phyloP scores from a whole-genome alignment of 2,329 filamentous ascomycete genomes.

The Alternaria sp. region DNA sequence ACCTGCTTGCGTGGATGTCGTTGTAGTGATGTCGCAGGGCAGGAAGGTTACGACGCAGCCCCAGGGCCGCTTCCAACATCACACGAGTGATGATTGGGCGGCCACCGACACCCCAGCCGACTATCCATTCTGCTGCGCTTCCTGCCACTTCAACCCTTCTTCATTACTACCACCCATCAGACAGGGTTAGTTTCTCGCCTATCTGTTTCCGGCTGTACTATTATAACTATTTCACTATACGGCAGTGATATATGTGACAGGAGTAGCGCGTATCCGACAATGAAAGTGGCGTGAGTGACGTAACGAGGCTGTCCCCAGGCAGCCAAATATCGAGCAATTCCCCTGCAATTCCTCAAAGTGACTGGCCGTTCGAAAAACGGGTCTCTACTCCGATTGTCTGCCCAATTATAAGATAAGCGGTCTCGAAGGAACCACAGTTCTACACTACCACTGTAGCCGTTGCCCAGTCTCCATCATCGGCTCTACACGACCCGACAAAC shows the following conservation, averaged over 20 bases:
- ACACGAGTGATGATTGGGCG: background rate
- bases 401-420: background rate
- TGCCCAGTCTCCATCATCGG: background rate
- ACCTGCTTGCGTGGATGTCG: background rate
- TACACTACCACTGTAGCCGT: background rate
- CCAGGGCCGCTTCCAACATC: background rate
- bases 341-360: background rate
- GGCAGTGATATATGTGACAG: background rate
- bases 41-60: background rate
- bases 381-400: background rate
- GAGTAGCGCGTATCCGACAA: background rate
- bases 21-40: background rate
- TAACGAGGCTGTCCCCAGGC: background rate
- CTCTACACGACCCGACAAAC: background rate
- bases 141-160: background rate
- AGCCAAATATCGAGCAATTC: background rate
- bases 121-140: background rate
- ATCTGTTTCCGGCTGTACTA: background rate
- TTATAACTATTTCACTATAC: background rate
- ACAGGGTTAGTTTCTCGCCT: background rate
- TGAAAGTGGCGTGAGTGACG: background rate
- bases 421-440: background rate
- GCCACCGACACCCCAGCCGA: background rate
- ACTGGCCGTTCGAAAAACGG: background rate
- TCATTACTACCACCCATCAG: background rate